Conservation (phyloP, 1,139 yeast genomes). For the Yamadazyma membranifaciens region DNA sequence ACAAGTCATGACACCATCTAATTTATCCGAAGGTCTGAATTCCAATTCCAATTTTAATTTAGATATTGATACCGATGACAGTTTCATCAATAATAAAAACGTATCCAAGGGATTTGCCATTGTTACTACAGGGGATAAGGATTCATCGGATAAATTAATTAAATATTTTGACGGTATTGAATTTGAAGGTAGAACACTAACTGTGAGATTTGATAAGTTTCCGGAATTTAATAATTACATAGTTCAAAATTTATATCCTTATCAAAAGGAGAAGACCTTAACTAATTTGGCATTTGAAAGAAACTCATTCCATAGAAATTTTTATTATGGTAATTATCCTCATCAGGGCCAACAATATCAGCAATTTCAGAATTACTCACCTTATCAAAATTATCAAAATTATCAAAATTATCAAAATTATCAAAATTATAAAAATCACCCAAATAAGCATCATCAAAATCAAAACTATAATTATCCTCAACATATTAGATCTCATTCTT, state of each 20-base stretch:
- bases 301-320: conserved; percentile 33
- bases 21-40: not conserved
- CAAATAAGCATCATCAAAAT: conserved; percentile 1
- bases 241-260: conserved; percentile 28
- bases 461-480: not conserved
- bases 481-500: not conserved
- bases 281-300: conserved; percentile 34
- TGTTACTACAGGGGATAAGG: conserved; percentile 50
- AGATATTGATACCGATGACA: conserved; percentile 1
- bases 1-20: not conserved
- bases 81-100: conserved; percentile 8
- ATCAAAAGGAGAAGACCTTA: conserved; percentile 16
- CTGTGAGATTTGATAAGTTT: conserved; percentile 57
- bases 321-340: conserved; percentile 24
- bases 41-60: not conserved
- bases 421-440: not conserved
- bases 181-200: conserved; percentile 58
- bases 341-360: conserved; percentile 2
- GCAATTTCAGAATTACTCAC: not conserved
- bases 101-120: conserved; percentile 62
- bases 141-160: conserved; percentile 53
- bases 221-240: conserved; percentile 41
- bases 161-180: conserved; percentile 46
- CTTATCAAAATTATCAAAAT: not conserved
- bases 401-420: not conserved